Evolutionary conservation across 441 rosid species (phyloP), one percentile per base, ranked within the genome.

Genomic region (Raphanus hybrid): DNA sequence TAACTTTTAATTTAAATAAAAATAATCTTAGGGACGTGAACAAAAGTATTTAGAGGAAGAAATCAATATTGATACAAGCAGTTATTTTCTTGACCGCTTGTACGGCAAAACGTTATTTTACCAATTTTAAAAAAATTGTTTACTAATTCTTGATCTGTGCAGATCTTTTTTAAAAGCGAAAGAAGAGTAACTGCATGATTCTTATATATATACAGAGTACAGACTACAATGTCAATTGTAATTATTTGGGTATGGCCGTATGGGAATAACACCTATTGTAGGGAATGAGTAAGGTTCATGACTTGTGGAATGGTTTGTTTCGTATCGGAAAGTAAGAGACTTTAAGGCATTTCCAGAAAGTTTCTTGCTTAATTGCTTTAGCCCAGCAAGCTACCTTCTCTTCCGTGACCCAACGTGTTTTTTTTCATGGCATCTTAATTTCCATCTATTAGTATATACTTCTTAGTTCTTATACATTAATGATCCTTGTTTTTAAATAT

Each of bases 371-470:
- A 48, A 16, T 52, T 52, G 20, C 50, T 77, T 70, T 57, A 55
- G 60, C 61, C 50, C 26, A 32, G 48, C 76, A 72, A 41, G 5
- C 60, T 57, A 48, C 39, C 26, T 52, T 62, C 16, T 64, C 60
- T 70, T 63, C 75, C 66, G 65, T 70, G 34, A 62, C 58, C 23
- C 35, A 54, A 76, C 70, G 63, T 15, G 35, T 70, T 70, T 18
- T 54, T 54, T 54, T 16, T 14, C 48, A 41, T 63, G 66, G 37
- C 26, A 68, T 70, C 57, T 62, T 9, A 15, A 14, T 70, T 70
- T 64, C 27, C 50, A 54, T 70, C 27, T 57, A 37, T 61, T 48
- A 29, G 26, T 23, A 23, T 23, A 23, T 23, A 23, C 26, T 23
- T 23, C 26, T 23, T 23, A 1, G 26, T 23, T 23, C 26, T 23